Evolutionary conservation across 257 asterid species (phyloP).

Genomic region (Jasminum sambac): DNA sequence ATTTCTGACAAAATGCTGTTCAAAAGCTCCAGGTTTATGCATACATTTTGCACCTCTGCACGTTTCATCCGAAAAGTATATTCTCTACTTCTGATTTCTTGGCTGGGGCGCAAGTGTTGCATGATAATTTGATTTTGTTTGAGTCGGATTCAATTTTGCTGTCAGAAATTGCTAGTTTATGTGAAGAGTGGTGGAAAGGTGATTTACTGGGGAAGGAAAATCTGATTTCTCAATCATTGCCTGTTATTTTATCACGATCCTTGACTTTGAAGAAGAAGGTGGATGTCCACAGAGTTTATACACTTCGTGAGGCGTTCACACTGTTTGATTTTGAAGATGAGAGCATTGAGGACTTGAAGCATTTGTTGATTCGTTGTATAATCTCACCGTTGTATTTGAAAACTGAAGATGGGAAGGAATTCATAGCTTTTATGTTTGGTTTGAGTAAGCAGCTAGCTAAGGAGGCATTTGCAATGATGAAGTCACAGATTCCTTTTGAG

Average conservation of each 20-base stretch:
- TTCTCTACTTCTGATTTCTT: slow-evolving; percentile 60
- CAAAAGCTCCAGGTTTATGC: slow-evolving; percentile 61
- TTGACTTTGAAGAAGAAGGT: slow-evolving; percentile 81
- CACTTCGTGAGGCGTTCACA: slow-evolving; percentile 70
- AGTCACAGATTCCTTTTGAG: slow-evolving; percentile 88
- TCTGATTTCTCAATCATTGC: slow-evolving; percentile 77
- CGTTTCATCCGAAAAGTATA: slow-evolving; percentile 50
- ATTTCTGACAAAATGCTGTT: slow-evolving; percentile 29
- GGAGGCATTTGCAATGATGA: slow-evolving; percentile 87
- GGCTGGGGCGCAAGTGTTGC: slow-evolving; percentile 61
- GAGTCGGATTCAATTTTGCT: slow-evolving; percentile 66
- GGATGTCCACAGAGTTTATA: slow-evolving; percentile 77
- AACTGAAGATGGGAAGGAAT: slow-evolving; percentile 85
- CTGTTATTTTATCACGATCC: slow-evolving; percentile 76
- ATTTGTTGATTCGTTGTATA: slow-evolving; percentile 76
- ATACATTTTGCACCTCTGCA: slow-evolving; percentile 53
- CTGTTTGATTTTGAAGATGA: slow-evolving; percentile 95
- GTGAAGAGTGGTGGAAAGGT: slow-evolving; percentile 98
- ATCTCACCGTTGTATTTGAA: slow-evolving; percentile 84
- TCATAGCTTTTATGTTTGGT: slow-evolving; percentile 69
- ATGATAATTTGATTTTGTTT: slow-evolving; percentile 69
- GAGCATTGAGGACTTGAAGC: slow-evolving; percentile 91
- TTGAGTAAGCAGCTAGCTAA: slow-evolving; percentile 71
- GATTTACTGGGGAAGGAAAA: slow-evolving; percentile 69
- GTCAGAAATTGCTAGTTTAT: slow-evolving; percentile 66